Evolutionary conservation across 75 land plant species (phyloP), one percentile per base, ranked within the genome.

Genomic region (Cupressus sempervirens): DNA sequence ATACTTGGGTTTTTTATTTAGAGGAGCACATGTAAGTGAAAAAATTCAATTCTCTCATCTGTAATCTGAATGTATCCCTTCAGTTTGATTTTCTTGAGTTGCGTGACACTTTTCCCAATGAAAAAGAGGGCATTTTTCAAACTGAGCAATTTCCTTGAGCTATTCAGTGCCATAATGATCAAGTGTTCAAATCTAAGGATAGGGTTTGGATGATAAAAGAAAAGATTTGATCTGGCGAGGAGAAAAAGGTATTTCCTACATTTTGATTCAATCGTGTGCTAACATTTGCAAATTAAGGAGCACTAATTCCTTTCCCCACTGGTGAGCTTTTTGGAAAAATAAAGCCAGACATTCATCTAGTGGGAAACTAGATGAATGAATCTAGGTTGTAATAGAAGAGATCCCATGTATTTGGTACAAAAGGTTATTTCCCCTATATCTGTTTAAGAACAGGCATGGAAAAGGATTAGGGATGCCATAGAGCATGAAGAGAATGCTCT

Each of bases 341-440:
- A 36, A 13, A 45, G 86, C 90, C 83, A 92, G 40, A 82, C 93
- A 92, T 87, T 92, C 93, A 56, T 92, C 92, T 18, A 89, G 93
- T 7, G n/a, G n/a, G n/a, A n/a, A n/a, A n/a, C n/a, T n/a, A n/a
- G n/a, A n/a, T n/a, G n/a, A n/a, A n/a, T n/a, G n/a, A n/a, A n/a
- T n/a, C n/a, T n/a, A n/a, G n/a, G n/a, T n/a, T n/a, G n/a, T n/a
- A n/a, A n/a, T n/a, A n/a, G n/a, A n/a, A n/a, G n/a, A n/a, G n/a
- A n/a, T n/a, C n/a, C n/a, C n/a, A n/a, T n/a, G n/a, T n/a, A n/a
- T n/a, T n/a, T n/a, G n/a, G n/a, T n/a, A n/a, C n/a, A n/a, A n/a
- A n/a, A n/a, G n/a, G n/a, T n/a, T n/a, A n/a, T n/a, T n/a, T n/a
- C n/a, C n/a, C n/a, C n/a, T n/a, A n/a, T n/a, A n/a, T n/a, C n/a